phyloP scores from a whole-genome alignment of 2,329 filamentous ascomycete species.

The Rosellinia necatrix region DNA sequence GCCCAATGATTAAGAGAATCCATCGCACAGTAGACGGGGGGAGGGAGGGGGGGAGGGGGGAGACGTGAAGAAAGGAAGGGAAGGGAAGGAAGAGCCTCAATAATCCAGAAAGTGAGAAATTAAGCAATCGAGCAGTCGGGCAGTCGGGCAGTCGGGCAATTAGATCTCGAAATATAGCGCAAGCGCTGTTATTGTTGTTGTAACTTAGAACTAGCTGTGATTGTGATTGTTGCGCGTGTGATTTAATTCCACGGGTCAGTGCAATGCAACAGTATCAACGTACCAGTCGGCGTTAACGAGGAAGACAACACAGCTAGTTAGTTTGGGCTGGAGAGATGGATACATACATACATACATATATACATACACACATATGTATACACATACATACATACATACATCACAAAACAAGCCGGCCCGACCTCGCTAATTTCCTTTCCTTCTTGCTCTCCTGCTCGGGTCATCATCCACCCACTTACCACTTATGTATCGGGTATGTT shows the following conservation, averaged over 20 bases:
- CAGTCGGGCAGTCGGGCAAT: too few relatives aligned
- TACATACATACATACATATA: background rate
- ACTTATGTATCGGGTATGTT: too few relatives aligned
- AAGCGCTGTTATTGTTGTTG: background rate
- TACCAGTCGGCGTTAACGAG: too few relatives aligned
- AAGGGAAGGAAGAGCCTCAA: too few relatives aligned
- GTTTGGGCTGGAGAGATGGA: too few relatives aligned
- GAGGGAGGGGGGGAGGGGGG: background rate
- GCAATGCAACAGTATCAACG: too few relatives aligned
- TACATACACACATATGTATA: background rate
- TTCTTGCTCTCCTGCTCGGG: background rate
- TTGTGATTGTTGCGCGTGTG: too few relatives aligned
- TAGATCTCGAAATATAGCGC: too few relatives aligned
- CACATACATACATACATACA: background rate
- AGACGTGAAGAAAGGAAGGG: background rate
- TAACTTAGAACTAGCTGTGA: too few relatives aligned
- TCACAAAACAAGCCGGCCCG: slow-evolving; percentile 3
- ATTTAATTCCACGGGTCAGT: background rate
- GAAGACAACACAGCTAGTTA: too few relatives aligned
- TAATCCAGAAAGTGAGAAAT: too few relatives aligned
- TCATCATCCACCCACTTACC: background rate
- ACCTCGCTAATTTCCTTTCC: slow-evolving; percentile 8
- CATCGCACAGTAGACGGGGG: background rate
- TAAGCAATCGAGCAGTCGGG: too few relatives aligned
- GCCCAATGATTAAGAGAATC: background rate